Evolutionary conservation across 1,139 yeast genomes (phyloP), one percentile per base, ranked within the genome.

Genomic region (Hemisphaericaspora lyxosophila): DNA sequence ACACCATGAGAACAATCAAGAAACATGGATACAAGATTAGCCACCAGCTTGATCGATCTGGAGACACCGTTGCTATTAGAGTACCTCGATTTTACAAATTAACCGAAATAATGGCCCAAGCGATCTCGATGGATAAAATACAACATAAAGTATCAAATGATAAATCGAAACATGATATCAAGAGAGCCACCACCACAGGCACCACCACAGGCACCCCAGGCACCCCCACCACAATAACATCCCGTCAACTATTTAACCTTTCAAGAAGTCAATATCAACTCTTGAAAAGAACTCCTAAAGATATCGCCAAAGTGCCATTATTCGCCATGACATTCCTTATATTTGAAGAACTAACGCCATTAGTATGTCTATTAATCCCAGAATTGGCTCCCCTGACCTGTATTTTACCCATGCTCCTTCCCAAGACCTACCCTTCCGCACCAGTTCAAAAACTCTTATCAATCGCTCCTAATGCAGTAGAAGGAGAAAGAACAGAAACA

Each of bases 311-410:
- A 53, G 62, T 85, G 15, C 94, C 94, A 3, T 18, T 71, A 11
- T 85, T 85, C 62, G 85, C 76, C 0, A 41, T 80, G 1, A 54
- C 84, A 0, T 73, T 82, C 42, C 55, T 77, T 15, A 52, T 83
- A 1, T 79, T 80, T 48, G 78, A 80, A 51, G 95, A 85, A 50
- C 51, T 64, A 35, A 82, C 90, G 0, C 85, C 92, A 0, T 32
- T 80, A 0, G 42, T 85, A 3, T 78, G 87, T 44, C 72, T 71
- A 42, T 47, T 67, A 1, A 59, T 83, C 37, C 94, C 94, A 0
- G 74, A 73, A 40, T 53, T 85, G 11, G 73, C 86, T 1, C 94
- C 94, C 0, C 72, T 75, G 47, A 84, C 92, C 0, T 85, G 94
- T 58, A 64, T 77, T 4, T 62, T 80, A 34, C 88, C 88, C 0